Evolutionary conservation across 2,329 filamentous ascomycete species (phyloP).

Genomic region (Sporothrix humicola): DNA sequence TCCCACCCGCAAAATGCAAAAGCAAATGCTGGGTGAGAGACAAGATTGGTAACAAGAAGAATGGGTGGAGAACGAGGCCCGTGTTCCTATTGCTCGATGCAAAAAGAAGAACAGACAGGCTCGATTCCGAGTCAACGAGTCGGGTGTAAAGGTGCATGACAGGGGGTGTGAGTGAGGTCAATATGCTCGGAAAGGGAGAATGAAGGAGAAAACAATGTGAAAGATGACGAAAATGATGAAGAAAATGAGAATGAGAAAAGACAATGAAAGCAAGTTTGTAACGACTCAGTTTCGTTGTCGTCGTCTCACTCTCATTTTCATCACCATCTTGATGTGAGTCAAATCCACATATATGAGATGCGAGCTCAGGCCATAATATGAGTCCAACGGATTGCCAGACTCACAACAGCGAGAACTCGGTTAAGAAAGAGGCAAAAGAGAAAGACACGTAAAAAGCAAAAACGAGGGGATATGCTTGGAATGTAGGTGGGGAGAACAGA

Average conservation of each 20-base stretch:
- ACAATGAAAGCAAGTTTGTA: background rate
- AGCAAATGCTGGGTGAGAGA: background rate
- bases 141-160: slow-evolving; percentile 5
- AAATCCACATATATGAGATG: background rate
- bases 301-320: background rate
- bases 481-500: background rate
- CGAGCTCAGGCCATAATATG: background rate
- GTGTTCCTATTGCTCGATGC: background rate
- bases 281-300: background rate
- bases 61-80: slow-evolving; percentile 10
- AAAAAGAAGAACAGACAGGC: background rate
- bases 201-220: background rate
- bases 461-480: background rate
- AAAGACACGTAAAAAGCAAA: background rate
- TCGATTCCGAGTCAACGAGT: slow-evolving; percentile 7
- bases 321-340: slow-evolving; percentile 7
- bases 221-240: background rate
- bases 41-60: background rate
- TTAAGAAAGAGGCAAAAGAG: background rate
- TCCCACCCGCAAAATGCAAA: background rate
- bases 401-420: background rate
- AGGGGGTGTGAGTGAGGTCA: background rate
- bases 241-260: slow-evolving; percentile 1
- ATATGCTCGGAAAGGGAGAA: background rate
- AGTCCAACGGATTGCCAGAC: background rate